These are phyloP conservation scores for Starmerella apicola DNA, from an alignment of 805 yeast species.

Conservation along the genomic window DNA sequence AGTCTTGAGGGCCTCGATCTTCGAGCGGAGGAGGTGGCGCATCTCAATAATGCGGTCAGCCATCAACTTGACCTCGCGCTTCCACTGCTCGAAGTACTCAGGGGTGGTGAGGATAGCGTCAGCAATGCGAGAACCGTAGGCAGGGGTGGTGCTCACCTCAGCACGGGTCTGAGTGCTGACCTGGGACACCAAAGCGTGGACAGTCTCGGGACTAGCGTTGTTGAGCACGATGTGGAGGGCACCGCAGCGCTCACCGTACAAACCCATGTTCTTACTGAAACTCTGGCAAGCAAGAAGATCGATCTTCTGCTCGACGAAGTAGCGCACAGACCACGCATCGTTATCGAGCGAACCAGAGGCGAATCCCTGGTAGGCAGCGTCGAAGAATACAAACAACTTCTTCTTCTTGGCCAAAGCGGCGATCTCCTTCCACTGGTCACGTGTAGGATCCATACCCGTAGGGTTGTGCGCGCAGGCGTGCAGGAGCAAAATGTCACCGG, in stretches of 20 bases:
- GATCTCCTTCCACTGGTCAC: conserved; percentile 66
- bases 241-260: conserved; percentile 91
- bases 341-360: conserved; percentile 70
- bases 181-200: conserved; percentile 50
- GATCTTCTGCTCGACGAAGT: conserved; percentile 32
- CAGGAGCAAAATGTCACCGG: conserved; percentile 66
- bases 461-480: conserved; percentile 99
- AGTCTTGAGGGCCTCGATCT: conserved; percentile 50
- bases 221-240: conserved; percentile 55
- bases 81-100: conserved; percentile 68
- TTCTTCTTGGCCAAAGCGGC: conserved; percentile 46
- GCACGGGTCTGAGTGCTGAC: conserved; percentile 63
- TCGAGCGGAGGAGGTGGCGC: conserved; percentile 57
- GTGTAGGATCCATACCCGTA: conserved; percentile 87
- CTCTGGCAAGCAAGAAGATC: conserved; percentile 62
- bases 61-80: conserved; percentile 72
- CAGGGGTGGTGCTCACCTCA: conserved; percentile 88
- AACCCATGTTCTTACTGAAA: conserved; percentile 89
- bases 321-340: conserved; percentile 49
- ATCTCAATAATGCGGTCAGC: conserved; percentile 66
- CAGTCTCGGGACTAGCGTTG: conserved; percentile 35
- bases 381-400: conserved; percentile 72
- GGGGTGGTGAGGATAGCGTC: conserved; percentile 57
- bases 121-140: conserved; percentile 89
- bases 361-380: conserved; percentile 93